Base-by-base conservation (phyloP, 2,329 filamentous ascomycete species). In the Coniochaeta ligniaria region DNA sequence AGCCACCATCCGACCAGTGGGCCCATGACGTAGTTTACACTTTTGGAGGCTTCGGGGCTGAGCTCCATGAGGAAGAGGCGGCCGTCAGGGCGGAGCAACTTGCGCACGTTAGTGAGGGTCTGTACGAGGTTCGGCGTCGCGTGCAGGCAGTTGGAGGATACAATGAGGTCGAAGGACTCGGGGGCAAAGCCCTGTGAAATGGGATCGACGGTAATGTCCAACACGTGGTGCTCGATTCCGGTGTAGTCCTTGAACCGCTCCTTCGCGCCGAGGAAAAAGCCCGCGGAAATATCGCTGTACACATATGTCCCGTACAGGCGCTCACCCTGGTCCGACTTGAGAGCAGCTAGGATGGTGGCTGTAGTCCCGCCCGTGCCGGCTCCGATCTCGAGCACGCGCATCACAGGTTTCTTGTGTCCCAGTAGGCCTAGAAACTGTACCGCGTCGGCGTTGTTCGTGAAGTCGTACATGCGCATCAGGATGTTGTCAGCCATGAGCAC, bases 351-450 rank as follows among this genome's bases (percentile, higher is more conserved):
- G 7, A 20, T 24, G 45, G 8, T 12, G 5, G 4, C n/a, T 3
- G 45, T 50, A 12, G 45, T 22, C 20, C 16, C 45, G 20, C 45
- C 45, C 14, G 45, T 50, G 20, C 45, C 45, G 45, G 45, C 45
- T 4, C 45, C 45, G 20, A 50, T n/a, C 63, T 73, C 71, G 4
- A 82, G 63, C 31, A 80, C 71, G 31, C 63, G 31, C 52, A 56
- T 33, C 5, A 6, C 6, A 33, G 31, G 31, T 5, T 33, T 33
- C n/a, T n/a, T n/a, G n/a, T n/a, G n/a, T n/a, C n/a, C n/a, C n/a
- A n/a, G n/a, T n/a, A n/a, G n/a, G n/a, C n/a, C n/a, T n/a, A n/a
- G n/a, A n/a, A n/a, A n/a, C n/a, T n/a, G n/a, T n/a, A n/a, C n/a
- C n/a, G n/a, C n/a, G n/a, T n/a, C n/a, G n/a, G n/a, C n/a, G n/a